Percentiles rank a stretch among this genome's conserved stretches.
phyloP scores from a whole-genome alignment of 2,329 filamentous ascomycete species.

The Amauroascus verrucosus region DNA sequence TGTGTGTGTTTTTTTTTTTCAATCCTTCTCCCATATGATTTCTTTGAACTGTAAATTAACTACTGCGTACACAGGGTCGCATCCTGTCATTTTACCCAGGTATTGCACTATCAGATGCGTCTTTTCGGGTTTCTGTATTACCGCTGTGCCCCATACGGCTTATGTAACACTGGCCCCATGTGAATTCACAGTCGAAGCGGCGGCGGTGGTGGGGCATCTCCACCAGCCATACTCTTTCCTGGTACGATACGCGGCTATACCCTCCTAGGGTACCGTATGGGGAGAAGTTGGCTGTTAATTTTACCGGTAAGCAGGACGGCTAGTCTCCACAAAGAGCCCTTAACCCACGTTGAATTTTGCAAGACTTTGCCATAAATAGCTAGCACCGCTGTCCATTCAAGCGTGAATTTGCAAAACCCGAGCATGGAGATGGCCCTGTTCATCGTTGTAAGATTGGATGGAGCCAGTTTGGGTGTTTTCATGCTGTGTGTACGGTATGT shows the following conservation, averaged over 20 bases:
- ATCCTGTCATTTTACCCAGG: neutral
- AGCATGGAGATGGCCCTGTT: conserved; percentile 1
- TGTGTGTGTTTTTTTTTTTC: no score
- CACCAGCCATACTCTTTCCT: neutral
- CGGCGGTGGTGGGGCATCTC: neutral
- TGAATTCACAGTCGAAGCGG: neutral
- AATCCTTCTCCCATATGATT: no score
- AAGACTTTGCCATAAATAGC: neutral
- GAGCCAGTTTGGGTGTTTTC: neutral
- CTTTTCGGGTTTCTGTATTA: neutral
- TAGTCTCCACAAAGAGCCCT: conserved; percentile 2
- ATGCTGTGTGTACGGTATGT: neutral
- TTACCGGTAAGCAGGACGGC: conserved; percentile 2
- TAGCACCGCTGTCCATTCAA: neutral
- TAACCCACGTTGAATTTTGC: conserved; percentile 4
- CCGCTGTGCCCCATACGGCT: neutral
- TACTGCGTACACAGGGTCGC: conserved; percentile 1
- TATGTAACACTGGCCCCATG: neutral
- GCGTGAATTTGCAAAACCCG: neutral
- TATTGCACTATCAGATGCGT: neutral
- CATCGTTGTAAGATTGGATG: neutral
- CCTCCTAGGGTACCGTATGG: neutral
- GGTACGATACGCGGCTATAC: conserved; percentile 9
- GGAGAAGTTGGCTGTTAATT: neutral
- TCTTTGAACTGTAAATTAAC: no score